Conservation (phyloP, 768 basidiomycete species). For the Leccinum broughii region DNA sequence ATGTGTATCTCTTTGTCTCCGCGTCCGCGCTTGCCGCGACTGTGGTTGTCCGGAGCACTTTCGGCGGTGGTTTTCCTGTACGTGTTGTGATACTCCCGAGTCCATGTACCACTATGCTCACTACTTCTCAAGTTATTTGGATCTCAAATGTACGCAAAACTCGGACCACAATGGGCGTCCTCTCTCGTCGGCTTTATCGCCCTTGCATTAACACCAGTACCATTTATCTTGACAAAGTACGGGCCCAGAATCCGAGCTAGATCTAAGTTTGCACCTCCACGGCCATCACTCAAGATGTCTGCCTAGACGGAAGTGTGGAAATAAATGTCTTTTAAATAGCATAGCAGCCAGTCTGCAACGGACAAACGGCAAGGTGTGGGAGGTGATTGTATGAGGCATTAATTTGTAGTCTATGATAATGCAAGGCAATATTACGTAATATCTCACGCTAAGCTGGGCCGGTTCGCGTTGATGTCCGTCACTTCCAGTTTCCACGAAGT, state of each 20-base stretch:
- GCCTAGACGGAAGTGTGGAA: constrained; percentile 1
- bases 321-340: neutral
- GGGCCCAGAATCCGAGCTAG: constrained; percentile 43
- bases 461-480: no score
- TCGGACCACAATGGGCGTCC: constrained; percentile 60
- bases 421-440: neutral
- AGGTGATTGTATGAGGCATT: no score
- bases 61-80: constrained; percentile 51
- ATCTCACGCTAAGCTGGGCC: neutral
- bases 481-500: neutral
- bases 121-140: constrained; percentile 43
- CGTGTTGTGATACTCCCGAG: constrained; percentile 1
- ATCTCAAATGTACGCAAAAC: constrained; percentile 50
- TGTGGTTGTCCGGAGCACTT: constrained; percentile 53
- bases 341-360: neutral
- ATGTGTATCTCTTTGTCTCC: constrained; percentile 54
- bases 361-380: neutral
- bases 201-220: constrained; percentile 51
- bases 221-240: constrained; percentile 46
- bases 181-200: constrained; percentile 55
- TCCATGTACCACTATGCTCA: constrained; percentile 5
- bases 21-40: constrained; percentile 58
- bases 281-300: constrained; percentile 11
- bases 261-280: constrained; percentile 44
- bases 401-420: no score